These are phyloP conservation scores for Zygotorulaspora chibaensis DNA, from an alignment of 805 yeast genomes.

Conservation along the genomic window DNA sequence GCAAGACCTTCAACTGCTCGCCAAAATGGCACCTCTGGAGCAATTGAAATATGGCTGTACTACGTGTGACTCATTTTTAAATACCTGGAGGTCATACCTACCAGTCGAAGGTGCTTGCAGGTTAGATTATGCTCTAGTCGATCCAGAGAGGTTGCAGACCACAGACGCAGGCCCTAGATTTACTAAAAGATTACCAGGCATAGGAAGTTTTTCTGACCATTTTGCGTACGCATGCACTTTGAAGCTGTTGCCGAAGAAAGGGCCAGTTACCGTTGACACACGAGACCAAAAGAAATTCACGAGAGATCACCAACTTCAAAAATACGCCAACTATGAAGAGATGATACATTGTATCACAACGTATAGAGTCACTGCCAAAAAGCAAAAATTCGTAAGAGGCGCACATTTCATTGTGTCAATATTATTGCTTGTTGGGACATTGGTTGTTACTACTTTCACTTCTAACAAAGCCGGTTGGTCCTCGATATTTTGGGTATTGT, in stretches of 20 bases:
- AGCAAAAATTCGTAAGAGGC: slow-evolving; percentile 63
- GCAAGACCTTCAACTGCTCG: slow-evolving; percentile 41
- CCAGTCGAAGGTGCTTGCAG: slow-evolving; percentile 71
- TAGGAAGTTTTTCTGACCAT: slow-evolving; percentile 88
- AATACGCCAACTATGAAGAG: slow-evolving; percentile 41
- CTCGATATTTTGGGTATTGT: slow-evolving; percentile 59
- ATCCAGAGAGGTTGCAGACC: slow-evolving; percentile 48
- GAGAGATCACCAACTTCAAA: slow-evolving; percentile 14
- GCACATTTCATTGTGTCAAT: slow-evolving; percentile 59
- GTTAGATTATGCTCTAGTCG: slow-evolving; percentile 84
- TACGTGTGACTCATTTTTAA: slow-evolving; percentile 83
- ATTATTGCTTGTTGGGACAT: slow-evolving; percentile 46
- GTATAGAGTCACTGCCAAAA: slow-evolving; percentile 49
- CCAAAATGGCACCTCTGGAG: slow-evolving; percentile 45
- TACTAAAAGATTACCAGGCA: slow-evolving; percentile 58
- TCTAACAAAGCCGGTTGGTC: slow-evolving; percentile 54
- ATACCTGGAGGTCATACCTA: slow-evolving; percentile 71
- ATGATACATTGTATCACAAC: slow-evolving; percentile 44
- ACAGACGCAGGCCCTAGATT: slow-evolving; percentile 67
- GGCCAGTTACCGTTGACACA: slow-evolving; percentile 4
- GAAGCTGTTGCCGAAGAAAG: slow-evolving; percentile 25
- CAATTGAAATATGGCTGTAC: slow-evolving; percentile 75
- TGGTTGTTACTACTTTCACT: slow-evolving; percentile 57
- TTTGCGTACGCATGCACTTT: slow-evolving; percentile 66
- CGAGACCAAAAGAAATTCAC: slow-evolving; percentile 5